phyloP scores from a whole-genome alignment of 768 basidiomycete species.

The Kwoniella heveanensis region DNA sequence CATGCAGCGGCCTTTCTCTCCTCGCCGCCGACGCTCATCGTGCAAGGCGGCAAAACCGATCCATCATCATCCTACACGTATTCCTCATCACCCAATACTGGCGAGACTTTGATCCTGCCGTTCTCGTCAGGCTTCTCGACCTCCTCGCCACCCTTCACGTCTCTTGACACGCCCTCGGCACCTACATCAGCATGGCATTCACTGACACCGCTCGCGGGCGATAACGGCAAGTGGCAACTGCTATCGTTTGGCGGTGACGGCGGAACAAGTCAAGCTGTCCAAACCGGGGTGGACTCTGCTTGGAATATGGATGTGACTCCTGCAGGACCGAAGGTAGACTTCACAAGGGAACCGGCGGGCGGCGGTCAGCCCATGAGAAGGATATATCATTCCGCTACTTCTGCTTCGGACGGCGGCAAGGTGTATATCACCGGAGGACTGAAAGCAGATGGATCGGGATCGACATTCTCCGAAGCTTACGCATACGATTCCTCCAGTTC shows the following conservation, averaged over 20 bases:
- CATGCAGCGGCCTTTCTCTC: slow-evolving; percentile 66
- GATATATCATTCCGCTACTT: slow-evolving; percentile 71
- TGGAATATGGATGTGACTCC: slow-evolving; percentile 61
- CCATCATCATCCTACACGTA: slow-evolving; percentile 70
- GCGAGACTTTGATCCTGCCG: slow-evolving; percentile 65
- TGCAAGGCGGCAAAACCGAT: slow-evolving; percentile 83
- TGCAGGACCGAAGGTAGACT: slow-evolving; percentile 56
- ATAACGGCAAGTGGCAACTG: slow-evolving; percentile 41
- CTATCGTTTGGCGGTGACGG: slow-evolving; percentile 78
- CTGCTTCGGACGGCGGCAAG: slow-evolving; percentile 58
- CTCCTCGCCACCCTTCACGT: slow-evolving; percentile 70
- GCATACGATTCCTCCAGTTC: slow-evolving; percentile 62
- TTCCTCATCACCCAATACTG: slow-evolving; percentile 69
- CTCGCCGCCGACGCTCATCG: slow-evolving; percentile 60
- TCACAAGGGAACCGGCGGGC: slow-evolving; percentile 60
- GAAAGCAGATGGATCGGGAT: slow-evolving; percentile 74
- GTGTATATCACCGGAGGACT: slow-evolving; percentile 78
- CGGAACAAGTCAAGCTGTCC: slow-evolving; percentile 62
- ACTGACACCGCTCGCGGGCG: slow-evolving; percentile 66
- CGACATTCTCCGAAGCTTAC: slow-evolving; percentile 67
- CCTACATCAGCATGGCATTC: slow-evolving; percentile 79
- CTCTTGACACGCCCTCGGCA: slow-evolving; percentile 62
- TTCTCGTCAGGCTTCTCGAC: slow-evolving; percentile 61
- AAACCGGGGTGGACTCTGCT: slow-evolving; percentile 67
- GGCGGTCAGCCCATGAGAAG: slow-evolving; percentile 77